Conservation (phyloP, 192 early-diverging fungal genomes). For the Pilaira anomala region DNA sequence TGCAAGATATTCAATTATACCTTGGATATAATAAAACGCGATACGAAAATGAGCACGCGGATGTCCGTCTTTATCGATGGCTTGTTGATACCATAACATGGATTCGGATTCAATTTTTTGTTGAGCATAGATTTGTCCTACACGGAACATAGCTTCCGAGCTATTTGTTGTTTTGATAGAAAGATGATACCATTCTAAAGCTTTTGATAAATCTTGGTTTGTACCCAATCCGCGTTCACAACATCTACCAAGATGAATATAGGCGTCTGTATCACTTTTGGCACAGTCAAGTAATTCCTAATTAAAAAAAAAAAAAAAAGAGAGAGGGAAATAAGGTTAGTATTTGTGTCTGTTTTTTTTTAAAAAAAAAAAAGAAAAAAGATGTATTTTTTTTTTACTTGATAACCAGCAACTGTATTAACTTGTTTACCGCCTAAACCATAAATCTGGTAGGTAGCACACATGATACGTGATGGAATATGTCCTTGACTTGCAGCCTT, state of each 20-base stretch:
- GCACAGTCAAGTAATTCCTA: constrained; percentile 26
- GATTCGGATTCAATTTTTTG: not conserved
- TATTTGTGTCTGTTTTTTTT: not conserved
- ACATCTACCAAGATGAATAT: constrained; percentile 29
- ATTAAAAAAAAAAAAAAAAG: constrained; percentile 12
- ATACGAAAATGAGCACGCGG: constrained; percentile 24
- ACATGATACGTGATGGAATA: constrained; percentile 28
- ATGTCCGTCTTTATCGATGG: constrained; percentile 21
- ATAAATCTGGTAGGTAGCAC: constrained; percentile 22
- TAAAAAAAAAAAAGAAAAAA: too few species aligned
- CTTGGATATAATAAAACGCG: constrained; percentile 23
- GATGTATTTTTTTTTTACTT: constrained; percentile 15
- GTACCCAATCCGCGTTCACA: constrained; percentile 30
- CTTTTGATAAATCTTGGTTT: constrained; percentile 15
- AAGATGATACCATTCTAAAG: constrained; percentile 27
- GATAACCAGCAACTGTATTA: constrained; percentile 16
- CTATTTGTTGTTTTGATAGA: constrained; percentile 26
- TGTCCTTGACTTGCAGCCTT: constrained; percentile 23
- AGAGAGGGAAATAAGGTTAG: not conserved
- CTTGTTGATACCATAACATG: constrained; percentile 30
- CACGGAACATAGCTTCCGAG: constrained; percentile 32
- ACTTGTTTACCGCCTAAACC: constrained; percentile 23
- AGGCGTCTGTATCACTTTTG: constrained; percentile 21
- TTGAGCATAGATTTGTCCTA: constrained; percentile 27
- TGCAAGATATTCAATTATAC: constrained; percentile 1